Base-by-base conservation (phyloP, 176 grass and related monocot species). In the Musa troglodytarum region DNA sequence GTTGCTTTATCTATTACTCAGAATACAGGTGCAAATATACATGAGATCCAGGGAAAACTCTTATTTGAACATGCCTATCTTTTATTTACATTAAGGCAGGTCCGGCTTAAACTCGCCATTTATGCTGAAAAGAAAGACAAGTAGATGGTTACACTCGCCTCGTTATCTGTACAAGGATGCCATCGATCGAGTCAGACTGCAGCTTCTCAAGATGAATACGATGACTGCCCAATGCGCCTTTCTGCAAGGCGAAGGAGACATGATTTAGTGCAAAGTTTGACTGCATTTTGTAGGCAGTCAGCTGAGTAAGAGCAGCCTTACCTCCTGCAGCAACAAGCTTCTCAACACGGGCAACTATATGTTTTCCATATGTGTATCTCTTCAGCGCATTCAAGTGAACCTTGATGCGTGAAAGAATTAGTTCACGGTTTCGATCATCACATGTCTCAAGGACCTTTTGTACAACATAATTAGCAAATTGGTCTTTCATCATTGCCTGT, bases 401-500 rank as follows among this genome's bases (percentile, higher is more conserved):
- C 79, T 94, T 98, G 72, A 98, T 89, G 49, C 95, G 95, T 0
- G 90, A 94, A 72, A 98, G 82, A 59, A 98, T 98, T 68, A 91
- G 75, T 69, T 98, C 95, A 73, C 95, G 88, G 58, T 94, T 93
- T 61, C 85, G 88, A 65, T 98, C 88, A 68, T 98, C 88, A 62
- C 95, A 98, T 12, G 88, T 98, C 80, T 98, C 95, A 11, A 98
- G 72, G 77, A 98, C 95, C 80, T 98, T 98, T 62, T 98, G 95
- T 54, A 98, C 95, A 17, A 98, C 95, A 79, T 98, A 98, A 65
- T 98, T 98, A 15, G 74, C 95, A 85, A 93, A 98, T 86, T 98
- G 95, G 79, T 98, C 95, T 86, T 98, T 98, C 95, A 98, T 98
- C 95, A 98, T 98, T 59, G 85, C 90, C 95, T 98, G 78, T 52